Evolutionary conservation across 495 filamentous ascomycete species (phyloP).

Genomic region (Daldinia childiae): DNA sequence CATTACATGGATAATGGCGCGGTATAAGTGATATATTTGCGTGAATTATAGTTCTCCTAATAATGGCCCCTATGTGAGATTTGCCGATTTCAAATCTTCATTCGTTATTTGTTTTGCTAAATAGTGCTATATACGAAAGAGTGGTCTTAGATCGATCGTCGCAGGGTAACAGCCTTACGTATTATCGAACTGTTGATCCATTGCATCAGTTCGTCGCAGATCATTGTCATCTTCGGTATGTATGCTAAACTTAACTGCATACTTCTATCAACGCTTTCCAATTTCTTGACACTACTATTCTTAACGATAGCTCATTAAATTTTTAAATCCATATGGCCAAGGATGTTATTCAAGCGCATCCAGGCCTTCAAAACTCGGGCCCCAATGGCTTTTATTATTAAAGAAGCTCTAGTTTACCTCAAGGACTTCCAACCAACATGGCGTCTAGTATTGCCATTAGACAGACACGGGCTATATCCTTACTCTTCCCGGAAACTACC

Average conservation of each 20-base stretch:
- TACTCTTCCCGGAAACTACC: too few species aligned
- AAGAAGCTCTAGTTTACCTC: not conserved
- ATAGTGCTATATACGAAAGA: not conserved
- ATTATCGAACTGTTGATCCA: not conserved
- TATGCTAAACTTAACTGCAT: not conserved
- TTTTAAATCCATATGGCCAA: too few species aligned
- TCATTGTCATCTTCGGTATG: not conserved
- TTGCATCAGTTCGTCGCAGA: not conserved
- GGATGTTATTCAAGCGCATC: too few species aligned
- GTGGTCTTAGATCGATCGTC: not conserved
- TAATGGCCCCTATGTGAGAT: not conserved
- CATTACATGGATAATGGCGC: constrained; percentile 6
- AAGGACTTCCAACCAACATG: not conserved
- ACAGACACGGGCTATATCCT: too few species aligned
- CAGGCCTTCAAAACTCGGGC: too few species aligned
- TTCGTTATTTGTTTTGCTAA: not conserved
- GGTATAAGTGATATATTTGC: not conserved
- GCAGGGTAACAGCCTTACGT: not conserved
- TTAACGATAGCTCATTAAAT: too few species aligned
- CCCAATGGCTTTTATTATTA: not conserved
- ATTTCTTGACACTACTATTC: too few species aligned
- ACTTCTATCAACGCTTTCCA: not conserved
- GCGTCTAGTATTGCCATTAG: not conserved
- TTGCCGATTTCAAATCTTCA: not conserved
- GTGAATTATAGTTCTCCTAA: not conserved